Evolutionary conservation across 306 rosid genomes (phyloP), one percentile per base, ranked within the genome.

Genomic region (Albizia julibrissin): DNA sequence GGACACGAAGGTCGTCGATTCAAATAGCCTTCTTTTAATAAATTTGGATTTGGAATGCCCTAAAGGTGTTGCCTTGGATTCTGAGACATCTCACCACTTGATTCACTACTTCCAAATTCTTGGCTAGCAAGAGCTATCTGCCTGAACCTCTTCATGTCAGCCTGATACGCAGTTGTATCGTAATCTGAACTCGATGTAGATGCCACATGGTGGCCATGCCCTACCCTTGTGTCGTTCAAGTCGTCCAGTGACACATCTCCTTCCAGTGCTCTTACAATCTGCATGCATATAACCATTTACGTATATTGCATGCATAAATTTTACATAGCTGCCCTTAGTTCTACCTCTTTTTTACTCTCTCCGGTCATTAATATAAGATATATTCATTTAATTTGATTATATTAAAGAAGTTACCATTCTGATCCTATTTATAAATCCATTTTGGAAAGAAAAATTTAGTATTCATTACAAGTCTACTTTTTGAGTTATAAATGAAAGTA

Each of bases 181-280:
- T 90, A 91, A 31, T 90, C 97, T 0, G 97, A 87, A 82, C 91
- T 81, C 19, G 84, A 27, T 19, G 90, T 54, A 26, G 75, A 71
- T 3, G 54, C 34, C 12, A 88, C 9, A 8, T 81, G 50, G 85
- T 37, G 82, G 8, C 81, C 31, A 14, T 24, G 76, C 3, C 84
- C 88, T 0, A 89, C 72, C 74, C 69, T 94, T 29, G 56, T 33
- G 86, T 89, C 98, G 44, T 86, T 93, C 47, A 95, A 81, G 79
- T 95, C 97, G 4, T 93, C 98, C 40, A 93, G 19, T 1, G 95
- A 90, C 1, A 88, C 90, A 43, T 89, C 98, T 54, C 98, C 99
- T 86, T 93, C 99, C 64, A 95, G 44, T 10, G 94, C 93, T 33
- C 98, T 92, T n/a, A 89, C 97, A 13, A 94, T 91, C 97, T 94